Conservation (phyloP, 2,329 filamentous ascomycete genomes). For the Pestalotiopsis fici region DNA sequence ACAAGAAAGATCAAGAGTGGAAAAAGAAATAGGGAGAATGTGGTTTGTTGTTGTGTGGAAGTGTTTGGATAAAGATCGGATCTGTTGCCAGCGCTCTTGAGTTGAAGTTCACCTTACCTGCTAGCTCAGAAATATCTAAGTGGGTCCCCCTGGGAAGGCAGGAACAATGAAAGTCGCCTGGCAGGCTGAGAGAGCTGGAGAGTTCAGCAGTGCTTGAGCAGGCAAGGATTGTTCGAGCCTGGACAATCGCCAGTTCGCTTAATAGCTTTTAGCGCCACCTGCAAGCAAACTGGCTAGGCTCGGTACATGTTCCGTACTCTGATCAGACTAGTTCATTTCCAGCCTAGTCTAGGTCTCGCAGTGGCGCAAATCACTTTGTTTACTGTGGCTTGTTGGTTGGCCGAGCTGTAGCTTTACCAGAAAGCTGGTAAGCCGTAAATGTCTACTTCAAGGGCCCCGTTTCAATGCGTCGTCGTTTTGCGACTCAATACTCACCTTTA, state of each 20-base stretch:
- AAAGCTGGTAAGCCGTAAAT: background rate
- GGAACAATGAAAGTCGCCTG: background rate
- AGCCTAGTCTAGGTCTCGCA: background rate
- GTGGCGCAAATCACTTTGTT: conserved; percentile 10
- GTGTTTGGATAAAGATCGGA: background rate
- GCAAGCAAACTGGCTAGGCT: conserved; percentile 13
- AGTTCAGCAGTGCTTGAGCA: no score
- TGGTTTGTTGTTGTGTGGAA: background rate
- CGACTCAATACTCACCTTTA: background rate
- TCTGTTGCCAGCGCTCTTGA: background rate
- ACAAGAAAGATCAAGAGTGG: background rate
- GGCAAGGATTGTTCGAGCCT: no score
- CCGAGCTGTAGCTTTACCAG: conserved; percentile 12
- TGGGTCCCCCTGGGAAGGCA: background rate
- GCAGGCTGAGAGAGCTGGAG: no score
- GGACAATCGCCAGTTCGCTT: no score
- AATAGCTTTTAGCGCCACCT: no score
- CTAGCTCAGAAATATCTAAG: background rate
- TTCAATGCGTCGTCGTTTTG: background rate
- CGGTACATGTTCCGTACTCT: background rate
- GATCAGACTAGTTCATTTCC: background rate
- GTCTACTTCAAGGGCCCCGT: background rate
- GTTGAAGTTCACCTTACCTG: background rate
- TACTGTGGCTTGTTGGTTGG: conserved; percentile 15
- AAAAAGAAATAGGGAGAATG: no score